A percentile compares a stretch with the other conserved stretches of the same genome.
Conservation (phyloP, 2,329 filamentous ascomycete species). For the Mollisiaceae sp. region DNA sequence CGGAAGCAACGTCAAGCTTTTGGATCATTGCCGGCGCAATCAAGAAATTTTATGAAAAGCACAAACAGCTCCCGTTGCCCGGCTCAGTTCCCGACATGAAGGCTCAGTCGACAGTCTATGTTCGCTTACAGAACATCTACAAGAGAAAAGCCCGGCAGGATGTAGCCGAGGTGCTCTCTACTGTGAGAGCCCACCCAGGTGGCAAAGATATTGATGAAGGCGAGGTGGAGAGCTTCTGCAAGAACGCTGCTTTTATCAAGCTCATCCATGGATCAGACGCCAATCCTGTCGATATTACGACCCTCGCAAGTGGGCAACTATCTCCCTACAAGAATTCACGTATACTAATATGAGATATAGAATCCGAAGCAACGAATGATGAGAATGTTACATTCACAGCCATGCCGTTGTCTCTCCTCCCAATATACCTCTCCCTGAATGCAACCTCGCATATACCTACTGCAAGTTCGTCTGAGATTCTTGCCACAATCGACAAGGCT, state of each 20-base stretch:
- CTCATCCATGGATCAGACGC: slow-evolving; percentile 63
- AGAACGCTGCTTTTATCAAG: slow-evolving; percentile 91
- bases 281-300: slow-evolving; percentile 29
- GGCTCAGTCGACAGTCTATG: slow-evolving; percentile 86
- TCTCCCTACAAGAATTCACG: background rate
- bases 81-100: slow-evolving; percentile 98
- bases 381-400: slow-evolving; percentile 49
- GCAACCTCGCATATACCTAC: slow-evolving; percentile 54
- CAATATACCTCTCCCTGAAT: slow-evolving; percentile 71
- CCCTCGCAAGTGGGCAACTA: slow-evolving; percentile 36
- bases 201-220: slow-evolving; percentile 64
- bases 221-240: slow-evolving; percentile 92
- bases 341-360: slow-evolving; percentile 47
- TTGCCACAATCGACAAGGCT: slow-evolving; percentile 50
- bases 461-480: slow-evolving; percentile 58
- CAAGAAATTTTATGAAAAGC: slow-evolving; percentile 73
- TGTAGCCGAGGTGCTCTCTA: slow-evolving; percentile 72
- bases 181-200: slow-evolving; percentile 58
- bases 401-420: slow-evolving; percentile 60
- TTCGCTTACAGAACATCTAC: slow-evolving; percentile 90
- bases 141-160: slow-evolving; percentile 85
- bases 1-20: slow-evolving; percentile 67
- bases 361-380: slow-evolving; percentile 59
- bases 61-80: slow-evolving; percentile 79
- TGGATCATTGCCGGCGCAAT: slow-evolving; percentile 89